phyloP scores from a whole-genome alignment of 148 eudicot genomes.

The Cornus kousa region DNA sequence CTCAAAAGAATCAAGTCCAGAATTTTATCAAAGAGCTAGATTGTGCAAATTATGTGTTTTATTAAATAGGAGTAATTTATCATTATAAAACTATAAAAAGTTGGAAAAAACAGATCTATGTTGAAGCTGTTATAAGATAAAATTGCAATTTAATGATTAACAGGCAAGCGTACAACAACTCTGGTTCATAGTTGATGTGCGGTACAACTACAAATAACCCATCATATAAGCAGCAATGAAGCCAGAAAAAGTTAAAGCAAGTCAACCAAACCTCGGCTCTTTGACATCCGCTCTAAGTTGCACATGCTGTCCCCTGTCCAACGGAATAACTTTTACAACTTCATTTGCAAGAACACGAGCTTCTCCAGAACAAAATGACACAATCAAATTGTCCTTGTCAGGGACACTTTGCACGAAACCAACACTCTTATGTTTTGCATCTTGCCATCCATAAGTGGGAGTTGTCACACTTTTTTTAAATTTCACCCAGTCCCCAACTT shows the following conservation, averaged over 20 bases:
- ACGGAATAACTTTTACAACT: constrained; percentile 88
- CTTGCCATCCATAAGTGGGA: constrained; percentile 96
- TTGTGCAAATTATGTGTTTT: neutral
- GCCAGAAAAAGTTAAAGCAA: constrained; percentile 6
- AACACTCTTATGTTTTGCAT: constrained; percentile 82
- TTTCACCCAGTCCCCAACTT: constrained; percentile 95
- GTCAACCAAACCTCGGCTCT: constrained; percentile 77
- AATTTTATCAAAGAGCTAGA: neutral
- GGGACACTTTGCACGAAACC: constrained; percentile 93
- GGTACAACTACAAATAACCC: neutral
- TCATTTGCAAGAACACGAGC: constrained; percentile 75
- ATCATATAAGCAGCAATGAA: constrained; percentile 6
- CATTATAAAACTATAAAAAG: neutral
- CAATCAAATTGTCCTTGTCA: constrained; percentile 76
- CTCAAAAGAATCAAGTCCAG: too few species aligned
- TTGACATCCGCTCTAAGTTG: constrained; percentile 72
- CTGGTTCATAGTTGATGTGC: neutral
- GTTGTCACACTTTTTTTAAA: constrained; percentile 59
- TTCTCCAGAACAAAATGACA: constrained; percentile 93
- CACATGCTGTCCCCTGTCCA: constrained; percentile 98
- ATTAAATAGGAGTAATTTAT: neutral
- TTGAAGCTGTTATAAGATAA: neutral
- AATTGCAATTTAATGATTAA: neutral
- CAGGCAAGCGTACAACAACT: neutral
- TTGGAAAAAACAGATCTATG: neutral